These are phyloP conservation scores for Alopecurus myosuroides DNA, from an alignment of 176 grass and related monocot genomes.

Conservation along the genomic window DNA sequence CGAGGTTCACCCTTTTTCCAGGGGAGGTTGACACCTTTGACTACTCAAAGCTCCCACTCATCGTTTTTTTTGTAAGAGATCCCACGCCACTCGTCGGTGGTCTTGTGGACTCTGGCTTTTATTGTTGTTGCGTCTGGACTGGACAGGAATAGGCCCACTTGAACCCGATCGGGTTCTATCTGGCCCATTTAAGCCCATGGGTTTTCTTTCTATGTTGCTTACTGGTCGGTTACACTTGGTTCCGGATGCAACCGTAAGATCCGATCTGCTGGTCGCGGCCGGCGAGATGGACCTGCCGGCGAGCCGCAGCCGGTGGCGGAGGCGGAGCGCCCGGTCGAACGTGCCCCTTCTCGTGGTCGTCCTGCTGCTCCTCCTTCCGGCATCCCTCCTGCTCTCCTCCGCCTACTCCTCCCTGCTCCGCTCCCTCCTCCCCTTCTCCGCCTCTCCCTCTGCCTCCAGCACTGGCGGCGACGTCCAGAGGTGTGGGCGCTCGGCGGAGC, in stretches of 20 bases:
- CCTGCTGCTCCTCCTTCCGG: conserved; percentile 40
- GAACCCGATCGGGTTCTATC: not conserved
- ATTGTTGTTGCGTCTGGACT: not conserved
- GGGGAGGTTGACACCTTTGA: not conserved
- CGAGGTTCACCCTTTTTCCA: not conserved
- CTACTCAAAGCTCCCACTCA: not conserved
- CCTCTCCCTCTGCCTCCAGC: not conserved
- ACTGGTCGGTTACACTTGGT: not conserved
- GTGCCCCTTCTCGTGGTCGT: conserved; percentile 30
- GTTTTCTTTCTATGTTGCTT: not conserved
- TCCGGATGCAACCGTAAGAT: conserved; percentile 14
- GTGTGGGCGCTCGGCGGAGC: conserved; percentile 26
- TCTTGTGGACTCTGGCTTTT: too few relatives aligned
- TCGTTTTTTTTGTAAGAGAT: too few relatives aligned
- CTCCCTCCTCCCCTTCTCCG: conserved; percentile 21
- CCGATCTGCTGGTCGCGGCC: not conserved
- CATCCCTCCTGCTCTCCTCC: conserved; percentile 30
- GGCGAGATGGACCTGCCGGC: conserved; percentile 47
- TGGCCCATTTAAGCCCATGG: not conserved
- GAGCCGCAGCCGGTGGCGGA: conserved; percentile 63
- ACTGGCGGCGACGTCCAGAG: not conserved
- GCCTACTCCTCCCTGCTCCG: conserved; percentile 42
- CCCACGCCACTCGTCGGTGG: not conserved
- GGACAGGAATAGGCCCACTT: not conserved
- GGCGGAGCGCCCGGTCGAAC: conserved; percentile 47